phyloP scores from a whole-genome alignment of 139 green algal genomes.

The Chlorella ohadii region DNA sequence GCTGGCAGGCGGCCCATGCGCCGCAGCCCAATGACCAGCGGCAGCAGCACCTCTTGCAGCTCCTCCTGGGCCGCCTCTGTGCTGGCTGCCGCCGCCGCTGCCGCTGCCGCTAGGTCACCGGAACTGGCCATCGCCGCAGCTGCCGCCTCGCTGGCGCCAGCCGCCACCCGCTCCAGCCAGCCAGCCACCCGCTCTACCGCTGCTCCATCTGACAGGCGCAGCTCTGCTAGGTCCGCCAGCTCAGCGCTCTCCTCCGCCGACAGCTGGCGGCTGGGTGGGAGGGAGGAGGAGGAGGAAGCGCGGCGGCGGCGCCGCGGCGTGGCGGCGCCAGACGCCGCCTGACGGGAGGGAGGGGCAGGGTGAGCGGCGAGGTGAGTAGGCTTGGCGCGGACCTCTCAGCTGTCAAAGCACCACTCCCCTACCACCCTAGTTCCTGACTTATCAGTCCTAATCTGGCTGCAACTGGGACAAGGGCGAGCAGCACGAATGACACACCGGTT shows the following conservation, averaged over 20 bases:
- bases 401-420: no score
- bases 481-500: no score
- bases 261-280: conserved; percentile 20
- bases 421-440: no score
- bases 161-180: conserved; percentile 9
- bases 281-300: background rate
- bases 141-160: background rate
- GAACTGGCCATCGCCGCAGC: background rate
- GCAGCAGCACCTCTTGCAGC: conserved; percentile 72
- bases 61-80: conserved; percentile 19
- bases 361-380: no score
- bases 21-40: conserved; percentile 77
- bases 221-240: background rate
- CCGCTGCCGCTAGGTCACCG: background rate
- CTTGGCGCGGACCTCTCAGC: no score
- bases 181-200: background rate
- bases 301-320: conserved; percentile 2
- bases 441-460: no score
- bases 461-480: no score
- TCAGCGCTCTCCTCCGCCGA: conserved; percentile 21
- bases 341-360: background rate
- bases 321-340: background rate
- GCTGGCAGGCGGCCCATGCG: conserved; percentile 59
- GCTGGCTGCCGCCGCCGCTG: background rate
- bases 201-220: background rate